These are phyloP conservation scores for Botrytis deweyae DNA, from an alignment of 2,329 filamentous ascomycete genomes.

Conservation along the genomic window DNA sequence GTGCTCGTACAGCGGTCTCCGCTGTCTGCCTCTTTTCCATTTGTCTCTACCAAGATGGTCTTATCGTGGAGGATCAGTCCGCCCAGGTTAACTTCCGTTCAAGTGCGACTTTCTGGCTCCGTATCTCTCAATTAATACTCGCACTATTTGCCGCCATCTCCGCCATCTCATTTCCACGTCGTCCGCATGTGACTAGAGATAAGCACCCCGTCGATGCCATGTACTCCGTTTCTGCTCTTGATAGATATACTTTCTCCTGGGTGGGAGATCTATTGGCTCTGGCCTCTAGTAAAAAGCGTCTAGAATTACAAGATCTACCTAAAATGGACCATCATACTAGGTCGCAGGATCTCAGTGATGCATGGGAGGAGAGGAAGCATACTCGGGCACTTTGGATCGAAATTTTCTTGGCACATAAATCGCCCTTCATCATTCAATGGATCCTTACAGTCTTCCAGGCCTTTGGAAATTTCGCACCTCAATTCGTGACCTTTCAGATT, in stretches of 20 bases:
- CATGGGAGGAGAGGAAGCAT: conserved; percentile 50
- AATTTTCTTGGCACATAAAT: conserved; percentile 57
- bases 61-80: conserved; percentile 38
- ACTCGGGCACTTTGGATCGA: conserved; percentile 58
- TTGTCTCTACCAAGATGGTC: conserved; percentile 48
- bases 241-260: conserved; percentile 67
- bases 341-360: conserved; percentile 49
- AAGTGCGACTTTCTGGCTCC: conserved; percentile 45
- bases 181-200: conserved; percentile 63
- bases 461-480: conserved; percentile 61
- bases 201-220: conserved; percentile 62
- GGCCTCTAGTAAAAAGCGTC: conserved; percentile 56
- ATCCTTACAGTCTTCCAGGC: conserved; percentile 46
- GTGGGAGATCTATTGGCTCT: conserved; percentile 52
- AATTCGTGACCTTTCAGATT: conserved; percentile 66
- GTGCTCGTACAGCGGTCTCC: conserved; percentile 52
- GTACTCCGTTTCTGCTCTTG: conserved; percentile 59
- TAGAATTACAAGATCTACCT: conserved; percentile 63
- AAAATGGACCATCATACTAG: conserved; percentile 57
- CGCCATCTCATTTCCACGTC: conserved; percentile 59
- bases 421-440: conserved; percentile 58
- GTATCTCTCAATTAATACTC: conserved; percentile 48
- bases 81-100: conserved; percentile 22
- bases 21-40: conserved; percentile 46
- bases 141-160: conserved; percentile 48